These are phyloP conservation scores for Hypoxylon intermedium DNA, from an alignment of 495 filamentous ascomycete genomes.

Conservation along the genomic window DNA sequence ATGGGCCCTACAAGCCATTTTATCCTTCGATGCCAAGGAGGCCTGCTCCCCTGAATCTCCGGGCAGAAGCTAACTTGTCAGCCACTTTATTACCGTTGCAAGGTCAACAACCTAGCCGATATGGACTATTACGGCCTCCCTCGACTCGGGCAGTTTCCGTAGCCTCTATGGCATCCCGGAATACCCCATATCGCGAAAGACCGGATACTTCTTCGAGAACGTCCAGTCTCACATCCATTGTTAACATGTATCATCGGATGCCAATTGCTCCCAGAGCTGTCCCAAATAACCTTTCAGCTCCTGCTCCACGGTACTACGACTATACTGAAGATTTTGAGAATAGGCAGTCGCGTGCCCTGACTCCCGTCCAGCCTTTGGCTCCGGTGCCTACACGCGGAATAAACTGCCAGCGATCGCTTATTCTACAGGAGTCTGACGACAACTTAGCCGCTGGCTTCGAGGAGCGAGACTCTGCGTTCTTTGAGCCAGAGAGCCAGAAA, in stretches of 20 bases:
- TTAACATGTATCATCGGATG: constrained; percentile 48
- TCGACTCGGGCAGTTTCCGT: constrained; percentile 35
- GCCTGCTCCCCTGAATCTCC: constrained; percentile 39
- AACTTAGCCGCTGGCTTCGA: constrained; percentile 32
- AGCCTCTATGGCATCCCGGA: constrained; percentile 39
- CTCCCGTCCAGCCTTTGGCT: constrained; percentile 40
- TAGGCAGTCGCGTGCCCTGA: constrained; percentile 21
- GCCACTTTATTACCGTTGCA: constrained; percentile 43
- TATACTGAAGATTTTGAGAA: constrained; percentile 60
- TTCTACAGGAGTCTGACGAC: constrained; percentile 40
- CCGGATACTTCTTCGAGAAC: constrained; percentile 39
- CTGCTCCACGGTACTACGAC: constrained; percentile 56
- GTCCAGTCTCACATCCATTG: constrained; percentile 51
- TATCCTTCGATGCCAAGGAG: constrained; percentile 48
- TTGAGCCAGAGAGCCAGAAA: constrained; percentile 24
- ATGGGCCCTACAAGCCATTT: constrained; percentile 51
- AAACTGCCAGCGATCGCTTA: constrained; percentile 37
- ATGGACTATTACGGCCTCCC: constrained; percentile 24
- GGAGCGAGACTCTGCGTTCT: constrained; percentile 36
- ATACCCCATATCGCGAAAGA: constrained; percentile 32
- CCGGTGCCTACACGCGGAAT: constrained; percentile 46
- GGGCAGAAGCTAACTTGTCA: constrained; percentile 47
- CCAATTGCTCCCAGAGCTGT: constrained; percentile 28
- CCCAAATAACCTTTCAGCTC: constrained; percentile 19
- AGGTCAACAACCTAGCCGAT: constrained; percentile 36